Base-by-base conservation (phyloP, 805 yeast species). In the Komagataella mondaviorum region DNA sequence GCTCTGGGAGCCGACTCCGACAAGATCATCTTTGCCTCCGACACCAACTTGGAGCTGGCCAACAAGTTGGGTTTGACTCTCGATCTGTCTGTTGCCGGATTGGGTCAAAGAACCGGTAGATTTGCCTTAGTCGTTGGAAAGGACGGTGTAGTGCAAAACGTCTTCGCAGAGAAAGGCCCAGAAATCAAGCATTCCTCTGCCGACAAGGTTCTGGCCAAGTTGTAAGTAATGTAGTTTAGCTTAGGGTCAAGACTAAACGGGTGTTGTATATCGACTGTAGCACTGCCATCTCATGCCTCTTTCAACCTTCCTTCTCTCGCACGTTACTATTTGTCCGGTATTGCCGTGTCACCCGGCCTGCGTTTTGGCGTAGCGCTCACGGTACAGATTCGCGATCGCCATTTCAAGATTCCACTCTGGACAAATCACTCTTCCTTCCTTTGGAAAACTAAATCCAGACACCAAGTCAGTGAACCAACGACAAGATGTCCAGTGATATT, bases 81-180 rank as follows among this genome's bases (percentile, higher is more conserved):
- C 50, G 83, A 82, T 58, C 71, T 78, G 53, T 72, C 77, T 49
- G 72, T 71, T 14, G 64, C 64, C 52, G 86, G 82, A 17, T 63
- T 78, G 54, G 83, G 84, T 23, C 59, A 66, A 48, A 74, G 89
- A 67, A 75, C 85, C 51, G 72, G 73, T 54, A 77, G 95, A 67
- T 84, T 77, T 67, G 85, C 88, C 49, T 66, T 82, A 49, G 71
- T 87, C 55, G 80, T 85, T 51, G 80, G 80, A 53, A 55, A 59
- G 54, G 60, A 69, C 56, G 75, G 75, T 39, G 60, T 65, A 23
- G 70, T 73, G 51, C 61, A 60, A 45, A 71, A 50, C 50, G 56
- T 59, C n/a, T 62, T 59, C 22, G 50, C 55, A 36, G 65, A 61
- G 49, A 49, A 60, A 30, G 65, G 62, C n/a, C 61, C 60, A 14